Conservation (phyloP, 371 early-diverging fungal genomes). For the Nematocida sp. region DNA sequence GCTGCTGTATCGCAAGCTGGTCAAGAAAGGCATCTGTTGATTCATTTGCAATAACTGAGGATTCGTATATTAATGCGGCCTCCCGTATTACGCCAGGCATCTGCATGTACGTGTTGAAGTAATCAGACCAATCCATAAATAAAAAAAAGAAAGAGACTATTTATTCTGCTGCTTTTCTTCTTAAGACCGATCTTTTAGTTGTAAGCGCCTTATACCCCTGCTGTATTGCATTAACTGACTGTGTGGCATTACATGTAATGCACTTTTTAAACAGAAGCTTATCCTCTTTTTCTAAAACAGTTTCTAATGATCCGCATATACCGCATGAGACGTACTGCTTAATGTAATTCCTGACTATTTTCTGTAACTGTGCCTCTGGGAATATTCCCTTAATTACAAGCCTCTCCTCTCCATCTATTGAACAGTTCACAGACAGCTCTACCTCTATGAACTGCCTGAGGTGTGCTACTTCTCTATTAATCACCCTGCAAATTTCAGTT, state of each 20-base stretch:
- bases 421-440: slow-evolving; percentile 94
- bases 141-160: slow-evolving; percentile 21
- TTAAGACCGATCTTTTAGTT: slow-evolving; percentile 55
- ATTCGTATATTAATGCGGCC: slow-evolving; percentile 1
- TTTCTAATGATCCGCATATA: slow-evolving; percentile 89
- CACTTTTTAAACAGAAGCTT: slow-evolving; percentile 94
- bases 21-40: neutral
- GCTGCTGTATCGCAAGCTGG: neutral
- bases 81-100: slow-evolving; percentile 19
- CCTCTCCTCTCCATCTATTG: slow-evolving; percentile 85
- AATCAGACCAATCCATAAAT: slow-evolving; percentile 40
- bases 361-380: slow-evolving; percentile 96
- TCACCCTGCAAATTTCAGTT: slow-evolving; percentile 58
- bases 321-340: slow-evolving; percentile 97
- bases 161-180: slow-evolving; percentile 55
- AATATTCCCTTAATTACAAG: slow-evolving; percentile 94
- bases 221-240: slow-evolving; percentile 77
- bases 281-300: slow-evolving; percentile 89
- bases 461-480: slow-evolving; percentile 84
- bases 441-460: slow-evolving; percentile 91
- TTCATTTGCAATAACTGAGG: slow-evolving; percentile 6
- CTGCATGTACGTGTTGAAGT: slow-evolving; percentile 33
- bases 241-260: slow-evolving; percentile 87
- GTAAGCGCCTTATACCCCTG: slow-evolving; percentile 85
- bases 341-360: slow-evolving; percentile 91